phyloP scores from a whole-genome alignment of 345 rosid genomes.

The Melaleuca alternifolia region DNA sequence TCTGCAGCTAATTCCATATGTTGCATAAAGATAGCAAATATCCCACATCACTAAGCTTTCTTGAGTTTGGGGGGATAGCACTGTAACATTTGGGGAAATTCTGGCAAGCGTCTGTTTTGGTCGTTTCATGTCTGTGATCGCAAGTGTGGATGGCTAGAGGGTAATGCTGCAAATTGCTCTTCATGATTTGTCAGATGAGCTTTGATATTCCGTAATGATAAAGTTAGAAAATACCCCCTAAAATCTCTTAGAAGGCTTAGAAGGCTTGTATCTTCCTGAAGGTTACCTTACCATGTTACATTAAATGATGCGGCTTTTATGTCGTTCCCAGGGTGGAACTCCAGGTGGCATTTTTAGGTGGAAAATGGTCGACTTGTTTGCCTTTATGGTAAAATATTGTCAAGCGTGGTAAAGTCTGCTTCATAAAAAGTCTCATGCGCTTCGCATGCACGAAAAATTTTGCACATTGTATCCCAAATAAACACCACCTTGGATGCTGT shows the following conservation, averaged over 20 bases:
- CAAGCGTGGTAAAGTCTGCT: not conserved
- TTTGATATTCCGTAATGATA: not conserved
- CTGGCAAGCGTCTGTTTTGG: not conserved
- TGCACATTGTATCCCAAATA: not conserved
- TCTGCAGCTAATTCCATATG: not conserved
- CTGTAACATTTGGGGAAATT: not conserved
- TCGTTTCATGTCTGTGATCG: not conserved
- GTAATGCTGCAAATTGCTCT: not conserved
- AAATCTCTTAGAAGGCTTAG: not conserved
- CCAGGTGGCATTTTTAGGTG: not conserved
- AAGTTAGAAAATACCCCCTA: not conserved
- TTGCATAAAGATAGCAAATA: not conserved
- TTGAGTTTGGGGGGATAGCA: not conserved
- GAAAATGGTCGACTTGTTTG: not conserved
- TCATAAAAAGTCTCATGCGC: not conserved
- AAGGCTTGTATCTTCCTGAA: not conserved
- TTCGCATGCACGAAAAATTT: not conserved
- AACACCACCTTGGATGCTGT: not conserved
- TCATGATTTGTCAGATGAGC: not conserved
- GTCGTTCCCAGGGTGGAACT: not conserved
- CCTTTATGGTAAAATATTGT: not conserved
- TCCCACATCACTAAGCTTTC: not conserved
- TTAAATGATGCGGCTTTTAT: not conserved
- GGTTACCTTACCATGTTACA: not conserved
- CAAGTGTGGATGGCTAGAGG: not conserved